Percentiles rank a stretch among this genome's conserved stretches.
Evolutionary conservation across 352 stramenopile species (phyloP).

Genomic region (Elongisporangium prolatum): DNA sequence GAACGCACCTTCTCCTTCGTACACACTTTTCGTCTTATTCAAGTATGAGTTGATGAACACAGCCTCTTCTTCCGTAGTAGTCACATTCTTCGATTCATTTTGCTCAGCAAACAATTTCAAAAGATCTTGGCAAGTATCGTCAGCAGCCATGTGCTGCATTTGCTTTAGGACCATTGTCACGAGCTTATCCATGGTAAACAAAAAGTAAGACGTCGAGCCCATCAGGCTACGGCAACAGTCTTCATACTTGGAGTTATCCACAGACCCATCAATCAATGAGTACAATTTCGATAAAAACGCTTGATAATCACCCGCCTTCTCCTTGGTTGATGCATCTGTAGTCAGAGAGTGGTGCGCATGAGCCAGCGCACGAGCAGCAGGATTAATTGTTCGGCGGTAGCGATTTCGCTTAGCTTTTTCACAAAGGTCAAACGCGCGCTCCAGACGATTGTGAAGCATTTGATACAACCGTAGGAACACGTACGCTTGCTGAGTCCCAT

Average conservation of each 20-base stretch:
- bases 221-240: conserved; percentile 87
- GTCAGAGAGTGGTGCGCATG: conserved; percentile 58
- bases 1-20: conserved; percentile 79
- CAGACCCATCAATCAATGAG: conserved; percentile 78
- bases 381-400: conserved; percentile 84
- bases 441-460: conserved; percentile 81
- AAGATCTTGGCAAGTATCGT: conserved; percentile 80
- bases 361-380: conserved; percentile 69
- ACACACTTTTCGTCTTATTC: conserved; percentile 73
- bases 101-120: conserved; percentile 67
- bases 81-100: conserved; percentile 17
- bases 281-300: conserved; percentile 86
- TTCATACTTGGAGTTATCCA: conserved; percentile 87
- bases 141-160: conserved; percentile 80
- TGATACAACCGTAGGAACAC: conserved; percentile 88
- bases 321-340: conserved; percentile 37
- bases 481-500: conserved; percentile 83
- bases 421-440: conserved; percentile 76
- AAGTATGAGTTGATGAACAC: conserved; percentile 36
- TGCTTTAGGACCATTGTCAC: conserved; percentile 84
- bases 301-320: conserved; percentile 84
- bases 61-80: conserved; percentile 25
- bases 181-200: conserved; percentile 92
- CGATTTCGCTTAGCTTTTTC: conserved; percentile 85
- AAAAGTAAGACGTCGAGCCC: conserved; percentile 87